Evolutionary conservation across 495 filamentous ascomycete genomes (phyloP), one percentile per base, ranked within the genome.

Genomic region (Evansstolkia leycettana): DNA sequence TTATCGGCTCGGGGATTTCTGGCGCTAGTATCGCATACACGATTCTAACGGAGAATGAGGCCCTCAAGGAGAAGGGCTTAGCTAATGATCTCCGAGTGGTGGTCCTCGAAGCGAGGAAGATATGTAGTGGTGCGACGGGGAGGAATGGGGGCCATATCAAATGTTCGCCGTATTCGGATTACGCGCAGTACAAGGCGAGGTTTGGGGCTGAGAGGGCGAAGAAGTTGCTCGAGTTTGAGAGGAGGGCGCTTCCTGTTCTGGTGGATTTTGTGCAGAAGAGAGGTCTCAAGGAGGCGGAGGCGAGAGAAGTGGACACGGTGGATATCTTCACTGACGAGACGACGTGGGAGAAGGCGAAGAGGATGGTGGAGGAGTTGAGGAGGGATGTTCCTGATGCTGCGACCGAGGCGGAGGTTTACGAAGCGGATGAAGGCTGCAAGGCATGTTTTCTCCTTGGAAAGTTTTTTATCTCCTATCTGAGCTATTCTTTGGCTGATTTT

Each of bases 61-160:
- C 81, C 18, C 60, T 73, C 20, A 62, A 69, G 9, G 9, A 23
- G 20, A 9, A 4, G 20, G 20, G 20, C 4, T 23, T 9, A 4
- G 20, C 20, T 9, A 9, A 23, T 23, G 16, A 42, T 13, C 38
- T 39, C 30, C 52, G 28, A 16, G 40, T 59, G 3, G 46, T 48
- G 1, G 35, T 55, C 2, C 58, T 92, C 2, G 84, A 89, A 60
- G 82, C 84, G 14, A 65, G 84, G 39, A 75, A 86, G 54, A 76
- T 80, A 6, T 88, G 82, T 50, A 85, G 69, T 58, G 84, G 84
- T 5, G 84, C 84, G 10, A 88, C 84, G 5, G 84, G 84, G 1
- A 59, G 83, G 17, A 60, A 60, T 46, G 57, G 57, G 11, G 55
- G 54, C 9, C 55, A 59, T 23, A 53, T 67, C 16, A 65, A 67